phyloP scores from a whole-genome alignment of 1,139 yeast genomes.

The Yarrowia galli region DNA sequence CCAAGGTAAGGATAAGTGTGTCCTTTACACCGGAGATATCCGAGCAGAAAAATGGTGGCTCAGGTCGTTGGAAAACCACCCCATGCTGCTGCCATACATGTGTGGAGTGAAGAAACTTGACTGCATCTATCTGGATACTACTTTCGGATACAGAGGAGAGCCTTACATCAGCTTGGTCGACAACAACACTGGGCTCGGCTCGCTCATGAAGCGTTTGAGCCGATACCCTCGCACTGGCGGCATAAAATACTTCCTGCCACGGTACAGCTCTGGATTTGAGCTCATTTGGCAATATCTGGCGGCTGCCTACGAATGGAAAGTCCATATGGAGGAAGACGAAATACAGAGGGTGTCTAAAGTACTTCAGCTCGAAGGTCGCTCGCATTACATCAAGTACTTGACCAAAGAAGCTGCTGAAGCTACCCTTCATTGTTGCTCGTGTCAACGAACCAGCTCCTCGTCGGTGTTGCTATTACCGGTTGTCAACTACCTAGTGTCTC shows the following conservation, averaged over 20 bases:
- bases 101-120: constrained; percentile 53
- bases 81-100: constrained; percentile 57
- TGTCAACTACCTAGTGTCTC: constrained; percentile 38
- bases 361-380: constrained; percentile 39
- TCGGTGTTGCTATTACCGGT: constrained; percentile 42
- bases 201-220: constrained; percentile 51
- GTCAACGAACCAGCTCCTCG: constrained; percentile 9
- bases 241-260: constrained; percentile 24
- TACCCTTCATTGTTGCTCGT: constrained; percentile 52
- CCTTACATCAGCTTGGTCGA: constrained; percentile 58
- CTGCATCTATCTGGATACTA: constrained; percentile 64
- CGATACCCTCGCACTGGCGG: constrained; percentile 53
- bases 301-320: constrained; percentile 49
- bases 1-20: constrained; percentile 52
- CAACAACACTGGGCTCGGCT: constrained; percentile 56
- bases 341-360: constrained; percentile 45
- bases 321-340: constrained; percentile 52
- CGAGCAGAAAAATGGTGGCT: constrained; percentile 67
- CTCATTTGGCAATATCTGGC: constrained; percentile 60
- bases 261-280: constrained; percentile 62
- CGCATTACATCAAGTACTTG: constrained; percentile 40
- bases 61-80: constrained; percentile 53
- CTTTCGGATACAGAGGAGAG: constrained; percentile 60
- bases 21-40: constrained; percentile 65
- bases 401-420: constrained; percentile 44